Evolutionary conservation across 805 yeast genomes (phyloP), one percentile per base, ranked within the genome.

Genomic region (Scheffersomyces lignosus): DNA sequence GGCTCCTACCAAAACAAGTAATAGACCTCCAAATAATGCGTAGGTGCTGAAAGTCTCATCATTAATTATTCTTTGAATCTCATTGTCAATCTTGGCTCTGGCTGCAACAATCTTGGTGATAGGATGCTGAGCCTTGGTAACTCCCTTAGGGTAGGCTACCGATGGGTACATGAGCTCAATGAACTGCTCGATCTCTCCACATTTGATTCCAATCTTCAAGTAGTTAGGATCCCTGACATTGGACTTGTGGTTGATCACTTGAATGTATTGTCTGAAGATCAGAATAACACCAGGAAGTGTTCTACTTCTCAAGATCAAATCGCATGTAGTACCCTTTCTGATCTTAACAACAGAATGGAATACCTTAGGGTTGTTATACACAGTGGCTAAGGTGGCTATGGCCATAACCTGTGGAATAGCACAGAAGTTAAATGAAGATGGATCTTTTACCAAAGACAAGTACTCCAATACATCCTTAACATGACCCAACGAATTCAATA

Each of bases 341-440:
- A 93, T 84, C 70, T 93, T 93, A 47, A 91, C 85, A 56, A 86
- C 80, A 26, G 63, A 59, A 30, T 80, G 74, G 55, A 91, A 77
- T 3, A 91, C 84, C 3, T 67, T 54, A 3, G 83, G 82, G 66
- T 93, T 93, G 56, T 84, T 81, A 74, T 84, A 90, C 23, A 93
- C 84, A 35, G 82, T 70, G 15, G 91, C 88, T 50, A 93, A 73
- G 1, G 98, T 88, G 12, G 99, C 97, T 60, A 93, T 85, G 25
- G 98, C 96, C 99, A 93, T 93, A 14, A 91, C 97, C 67, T 93
- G 99, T 14, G 99, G 99, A 56, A 93, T 93, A 8, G 97, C 87
- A 69, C 97, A 90, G 70, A 93, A 93, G 51, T 81, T 84, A 71
- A 88, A 93, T 33, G 83, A 66, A 1, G 96, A 79, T 42, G 83